phyloP scores from a whole-genome alignment of 495 filamentous ascomycete species.

The Daldinia bambusicola region DNA sequence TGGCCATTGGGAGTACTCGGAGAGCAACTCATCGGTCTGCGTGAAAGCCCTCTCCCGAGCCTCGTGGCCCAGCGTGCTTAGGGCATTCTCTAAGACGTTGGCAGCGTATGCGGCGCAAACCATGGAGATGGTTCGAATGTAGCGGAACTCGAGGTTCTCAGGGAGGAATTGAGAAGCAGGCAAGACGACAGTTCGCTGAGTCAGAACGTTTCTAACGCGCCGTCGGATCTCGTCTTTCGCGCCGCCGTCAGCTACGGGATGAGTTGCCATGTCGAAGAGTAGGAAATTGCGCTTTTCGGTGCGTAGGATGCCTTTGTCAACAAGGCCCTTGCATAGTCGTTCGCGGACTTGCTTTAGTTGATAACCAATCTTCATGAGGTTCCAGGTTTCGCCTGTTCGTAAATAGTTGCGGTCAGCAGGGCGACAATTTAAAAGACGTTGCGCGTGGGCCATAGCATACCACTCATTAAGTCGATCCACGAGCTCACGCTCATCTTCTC shows the following conservation, averaged over 20 bases:
- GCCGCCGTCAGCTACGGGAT: constrained; percentile 96
- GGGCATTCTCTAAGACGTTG: constrained; percentile 97
- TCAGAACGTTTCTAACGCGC: constrained; percentile 91
- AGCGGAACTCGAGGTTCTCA: constrained; percentile 92
- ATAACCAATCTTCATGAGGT: constrained; percentile 99
- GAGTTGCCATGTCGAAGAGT: constrained; percentile 99
- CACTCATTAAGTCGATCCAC: constrained; percentile 98
- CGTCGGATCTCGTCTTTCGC: constrained; percentile 97
- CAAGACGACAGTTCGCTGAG: constrained; percentile 91
- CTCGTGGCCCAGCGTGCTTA: constrained; percentile 92
- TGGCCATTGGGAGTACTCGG: constrained; percentile 96
- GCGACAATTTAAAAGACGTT: background rate
- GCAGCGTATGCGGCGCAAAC: constrained; percentile 98
- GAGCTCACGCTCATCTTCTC: constrained; percentile 99
- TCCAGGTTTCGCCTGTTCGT: constrained; percentile 92
- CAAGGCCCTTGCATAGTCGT: constrained; percentile 95
- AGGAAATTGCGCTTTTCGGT: constrained; percentile 99
- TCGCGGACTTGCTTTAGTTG: constrained; percentile 99
- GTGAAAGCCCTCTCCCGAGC: constrained; percentile 92
- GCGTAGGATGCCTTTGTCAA: constrained; percentile 97
- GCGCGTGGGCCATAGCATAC: constrained; percentile 61
- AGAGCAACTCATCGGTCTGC: constrained; percentile 94
- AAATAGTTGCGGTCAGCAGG: constrained; percentile 39
- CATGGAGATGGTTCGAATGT: constrained; percentile 91
- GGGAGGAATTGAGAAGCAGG: constrained; percentile 85